Conservation (phyloP, 345 rosid genomes). For the Aquilaria sinensis region DNA sequence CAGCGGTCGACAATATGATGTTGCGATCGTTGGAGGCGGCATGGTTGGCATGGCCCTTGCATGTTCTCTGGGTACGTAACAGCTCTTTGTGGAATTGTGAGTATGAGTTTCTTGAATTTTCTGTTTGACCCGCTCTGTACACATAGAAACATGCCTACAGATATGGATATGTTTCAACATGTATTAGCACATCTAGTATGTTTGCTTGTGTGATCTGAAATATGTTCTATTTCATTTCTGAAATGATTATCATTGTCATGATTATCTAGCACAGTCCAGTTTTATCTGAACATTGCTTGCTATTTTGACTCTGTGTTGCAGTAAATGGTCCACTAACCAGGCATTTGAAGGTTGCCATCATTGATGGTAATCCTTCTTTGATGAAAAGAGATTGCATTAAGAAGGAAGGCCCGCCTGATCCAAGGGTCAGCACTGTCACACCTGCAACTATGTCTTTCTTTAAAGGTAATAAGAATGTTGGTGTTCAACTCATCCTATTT, state of each 20-base stretch:
- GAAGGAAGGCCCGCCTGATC: conserved; percentile 74
- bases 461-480: conserved; percentile 46
- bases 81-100: not conserved
- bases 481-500: not conserved
- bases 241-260: not conserved
- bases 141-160: not conserved
- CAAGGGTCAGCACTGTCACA: conserved; percentile 91
- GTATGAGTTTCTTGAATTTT: not conserved
- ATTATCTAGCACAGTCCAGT: not conserved
- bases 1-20: conserved; percentile 46
- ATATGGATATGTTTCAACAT: too few species aligned
- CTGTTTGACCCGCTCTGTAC: not conserved
- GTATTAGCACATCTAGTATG: not conserved
- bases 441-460: conserved; percentile 77
- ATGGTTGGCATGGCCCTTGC: conserved; percentile 98
- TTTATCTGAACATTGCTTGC: not conserved
- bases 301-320: conserved; percentile 29
- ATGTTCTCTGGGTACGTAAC: conserved; percentile 68
- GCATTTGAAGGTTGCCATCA: conserved; percentile 76
- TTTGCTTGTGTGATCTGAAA: not conserved
- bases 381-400: conserved; percentile 36
- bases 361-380: conserved; percentile 80
- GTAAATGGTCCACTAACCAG: conserved; percentile 74
- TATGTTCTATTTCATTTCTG: not conserved
- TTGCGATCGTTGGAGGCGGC: conserved; percentile 95